Base-by-base conservation (phyloP, 345 rosid genomes). In the Salix exigua region DNA sequence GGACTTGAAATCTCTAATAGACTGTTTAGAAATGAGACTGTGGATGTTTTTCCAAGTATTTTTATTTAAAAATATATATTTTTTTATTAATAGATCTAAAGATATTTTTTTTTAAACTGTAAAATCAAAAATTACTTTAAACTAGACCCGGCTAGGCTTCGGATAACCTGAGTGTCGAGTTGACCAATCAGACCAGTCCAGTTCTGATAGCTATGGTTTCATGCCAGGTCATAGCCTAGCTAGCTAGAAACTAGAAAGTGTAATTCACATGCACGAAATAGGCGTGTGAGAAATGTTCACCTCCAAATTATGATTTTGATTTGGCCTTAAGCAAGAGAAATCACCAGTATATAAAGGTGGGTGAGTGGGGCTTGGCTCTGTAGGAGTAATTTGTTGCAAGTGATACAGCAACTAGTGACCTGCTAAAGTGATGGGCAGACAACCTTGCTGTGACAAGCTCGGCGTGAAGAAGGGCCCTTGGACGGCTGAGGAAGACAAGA, bases 391-490 rank as follows among this genome's bases (percentile, higher is more conserved):
- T 7, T 28, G 23, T 17, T 73, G 33, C 4, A 7, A 26, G 53
- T 67, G 71, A 65, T 31, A 30, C n/a, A 42, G 46, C 21, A 74
- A 8, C 44, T 0, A 63, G 33, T 58, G 13, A 61, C 16, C 1
- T 35, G 19, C 18, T 23, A 72, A 4, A 58, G 46, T 30, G 37
- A 87, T 89, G 93, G 93, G 89, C 0, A 88, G 93, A 83, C 89
- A 87, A 75, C 93, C 91, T 53, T 89, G 92, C 72, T 89, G 91
- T 71, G 91, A 91, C 87, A 88, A 87, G 77, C 78, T 87, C 11
- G 91, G 90, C 9, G 85, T 91, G 71, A 91, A 87, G 88, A 91
- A 89, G 62, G 96, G 93, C 10, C 93, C 96, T 4, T 91, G 96
- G 96, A 87, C 93, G 0, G 89, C 86, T 1, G 93, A 89, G 42